Percentiles rank a stretch among this genome's conserved stretches.
These are phyloP conservation scores for Xylaria arbuscula DNA, from an alignment of 2,329 filamentous ascomycete species.

Conservation along the genomic window DNA sequence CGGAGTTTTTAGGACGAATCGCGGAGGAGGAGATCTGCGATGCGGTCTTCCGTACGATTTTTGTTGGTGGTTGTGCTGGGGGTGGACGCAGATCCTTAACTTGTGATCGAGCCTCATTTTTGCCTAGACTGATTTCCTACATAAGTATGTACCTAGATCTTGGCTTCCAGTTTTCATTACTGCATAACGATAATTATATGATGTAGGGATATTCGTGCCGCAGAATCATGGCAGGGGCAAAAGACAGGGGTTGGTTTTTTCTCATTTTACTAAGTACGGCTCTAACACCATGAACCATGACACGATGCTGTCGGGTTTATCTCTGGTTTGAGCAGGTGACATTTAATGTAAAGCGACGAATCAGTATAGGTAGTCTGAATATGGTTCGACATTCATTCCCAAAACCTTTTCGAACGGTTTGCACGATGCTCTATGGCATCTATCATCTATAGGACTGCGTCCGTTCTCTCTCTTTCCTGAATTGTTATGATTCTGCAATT, in stretches of 20 bases:
- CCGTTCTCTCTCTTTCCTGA: constrained; percentile 11
- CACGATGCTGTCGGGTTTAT: constrained; percentile 40
- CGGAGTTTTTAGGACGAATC: neutral
- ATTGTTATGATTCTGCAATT: constrained; percentile 16
- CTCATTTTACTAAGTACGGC: neutral
- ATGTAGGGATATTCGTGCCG: constrained; percentile 38
- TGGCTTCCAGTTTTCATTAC: constrained; percentile 7
- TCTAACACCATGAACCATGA: constrained; percentile 11
- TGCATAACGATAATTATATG: neutral
- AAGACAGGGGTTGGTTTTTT: neutral
- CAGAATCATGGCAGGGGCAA: constrained; percentile 41
- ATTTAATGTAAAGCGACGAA: constrained; percentile 28
- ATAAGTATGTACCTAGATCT: neutral
- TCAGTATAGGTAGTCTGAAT: constrained; percentile 11
- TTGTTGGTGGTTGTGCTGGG: constrained; percentile 12
- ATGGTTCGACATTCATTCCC: constrained; percentile 16
- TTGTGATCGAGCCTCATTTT: constrained; percentile 42
- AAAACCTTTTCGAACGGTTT: constrained; percentile 6
- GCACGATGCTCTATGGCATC: constrained; percentile 1
- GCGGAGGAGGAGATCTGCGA: constrained; percentile 8
- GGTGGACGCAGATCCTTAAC: constrained; percentile 36
- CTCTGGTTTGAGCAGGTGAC: constrained; percentile 46
- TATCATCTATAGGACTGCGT: neutral
- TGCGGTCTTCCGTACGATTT: constrained; percentile 9
- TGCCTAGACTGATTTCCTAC: constrained; percentile 1